Conservation (phyloP, 192 early-diverging fungal genomes). For the Rhizoclosmatium globosum region DNA sequence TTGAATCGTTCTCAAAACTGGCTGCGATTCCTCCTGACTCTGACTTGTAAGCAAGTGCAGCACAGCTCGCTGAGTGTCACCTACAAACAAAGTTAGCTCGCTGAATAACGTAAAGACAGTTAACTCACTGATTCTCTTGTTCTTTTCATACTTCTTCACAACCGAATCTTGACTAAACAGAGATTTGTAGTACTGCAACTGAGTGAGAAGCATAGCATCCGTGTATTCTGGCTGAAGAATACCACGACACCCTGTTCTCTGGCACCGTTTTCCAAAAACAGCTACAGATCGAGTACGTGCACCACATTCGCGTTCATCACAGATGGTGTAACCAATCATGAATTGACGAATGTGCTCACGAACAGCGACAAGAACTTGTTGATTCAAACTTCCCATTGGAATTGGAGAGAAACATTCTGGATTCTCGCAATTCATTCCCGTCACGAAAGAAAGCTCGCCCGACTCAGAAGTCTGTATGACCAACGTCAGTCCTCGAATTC, state of each 20-base stretch:
- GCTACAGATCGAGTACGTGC: conserved; percentile 71
- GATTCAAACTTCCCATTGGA: conserved; percentile 54
- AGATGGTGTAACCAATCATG: conserved; percentile 76
- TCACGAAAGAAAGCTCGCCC: conserved; percentile 8
- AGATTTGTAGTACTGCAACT: conserved; percentile 79
- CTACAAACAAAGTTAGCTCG: background rate
- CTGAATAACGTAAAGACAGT: background rate
- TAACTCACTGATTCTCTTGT: conserved; percentile 9
- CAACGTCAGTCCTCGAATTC: conserved; percentile 37
- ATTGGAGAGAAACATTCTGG: conserved; percentile 60
- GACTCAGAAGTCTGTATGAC: conserved; percentile 2
- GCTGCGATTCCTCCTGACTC: conserved; percentile 50
- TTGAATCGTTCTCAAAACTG: conserved; percentile 62
- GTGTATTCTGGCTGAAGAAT: conserved; percentile 72
- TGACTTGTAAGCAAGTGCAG: conserved; percentile 24
- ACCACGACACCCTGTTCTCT: conserved; percentile 73
- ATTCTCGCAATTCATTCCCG: conserved; percentile 53
- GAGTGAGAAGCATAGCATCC: conserved; percentile 80
- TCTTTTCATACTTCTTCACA: conserved; percentile 7
- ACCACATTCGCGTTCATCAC: conserved; percentile 81
- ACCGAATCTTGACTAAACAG: conserved; percentile 67
- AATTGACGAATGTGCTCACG: conserved; percentile 73
- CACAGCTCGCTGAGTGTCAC: background rate
- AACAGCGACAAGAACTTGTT: conserved; percentile 74
- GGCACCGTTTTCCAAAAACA: conserved; percentile 76